A percentile compares a stretch with the other conserved stretches of the same genome.
Conservation (phyloP, 768 basidiomycete species). For the Leucosporidium scottii region DNA sequence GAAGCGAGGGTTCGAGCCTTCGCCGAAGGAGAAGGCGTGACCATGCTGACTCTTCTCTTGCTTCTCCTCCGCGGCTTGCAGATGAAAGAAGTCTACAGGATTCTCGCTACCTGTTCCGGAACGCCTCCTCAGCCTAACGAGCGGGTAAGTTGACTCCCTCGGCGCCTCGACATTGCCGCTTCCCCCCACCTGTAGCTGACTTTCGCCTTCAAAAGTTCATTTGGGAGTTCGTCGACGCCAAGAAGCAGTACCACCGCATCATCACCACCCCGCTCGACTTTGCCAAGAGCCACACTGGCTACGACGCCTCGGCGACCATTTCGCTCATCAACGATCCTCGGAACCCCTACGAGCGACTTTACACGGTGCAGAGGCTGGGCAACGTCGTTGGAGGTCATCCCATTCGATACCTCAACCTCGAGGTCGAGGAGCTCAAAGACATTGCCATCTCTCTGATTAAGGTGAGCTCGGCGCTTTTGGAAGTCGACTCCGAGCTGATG, state of each 20-base stretch:
- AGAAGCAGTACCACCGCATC: constrained; percentile 53
- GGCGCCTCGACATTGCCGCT: not conserved
- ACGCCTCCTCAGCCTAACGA: constrained; percentile 67
- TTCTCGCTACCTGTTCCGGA: constrained; percentile 78
- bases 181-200: not conserved
- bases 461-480: not conserved
- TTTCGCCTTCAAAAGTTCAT: constrained; percentile 50
- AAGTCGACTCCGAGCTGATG: too few relatives aligned
- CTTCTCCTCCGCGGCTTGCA: constrained; percentile 50
- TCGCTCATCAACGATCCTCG: constrained; percentile 93
- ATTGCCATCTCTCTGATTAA: constrained; percentile 57
- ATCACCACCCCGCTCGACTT: constrained; percentile 75
- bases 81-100: constrained; percentile 72
- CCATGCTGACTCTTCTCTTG: not conserved
- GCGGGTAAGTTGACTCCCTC: not conserved
- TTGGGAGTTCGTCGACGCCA: constrained; percentile 83
- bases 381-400: constrained; percentile 83
- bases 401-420: constrained; percentile 54
- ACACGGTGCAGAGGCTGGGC: constrained; percentile 86
- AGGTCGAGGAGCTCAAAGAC: constrained; percentile 55
- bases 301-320: constrained; percentile 54
- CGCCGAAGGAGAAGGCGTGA: not conserved
- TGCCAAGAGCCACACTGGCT: constrained; percentile 50
- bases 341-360: constrained; percentile 67
- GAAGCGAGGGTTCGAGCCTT: not conserved